Base-by-base conservation (phyloP, 2,329 filamentous ascomycete genomes). In the Colletotrichum tofieldiae region DNA sequence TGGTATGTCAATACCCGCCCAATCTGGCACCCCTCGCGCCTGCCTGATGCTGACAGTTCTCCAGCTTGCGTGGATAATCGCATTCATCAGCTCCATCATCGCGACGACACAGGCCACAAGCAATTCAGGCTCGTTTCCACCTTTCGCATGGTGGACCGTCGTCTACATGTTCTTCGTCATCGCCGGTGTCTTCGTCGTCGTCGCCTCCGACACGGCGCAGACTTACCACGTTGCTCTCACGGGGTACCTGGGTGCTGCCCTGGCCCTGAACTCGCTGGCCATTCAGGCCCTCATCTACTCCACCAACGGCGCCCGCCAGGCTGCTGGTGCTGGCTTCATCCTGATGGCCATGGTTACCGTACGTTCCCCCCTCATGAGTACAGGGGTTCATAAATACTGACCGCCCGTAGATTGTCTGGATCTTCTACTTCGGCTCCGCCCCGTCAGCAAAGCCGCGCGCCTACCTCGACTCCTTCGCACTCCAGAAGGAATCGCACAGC, bases 341-440 rank as follows among this genome's bases (percentile, higher is more conserved):
- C 87, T 99, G 64, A 87, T 98, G 58, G 96, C 95, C 71, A 98
- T 98, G 90, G 92, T 98, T 67, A 91, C 93, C 77, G 95, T 98
- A 90, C 79, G 94, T 86, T 7, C 41, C 20, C 9, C 29, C 23
- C 23, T 26, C 29, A 4, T 47, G 3, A 26, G 7, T 18, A 45
- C 37, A 56, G 3, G 3, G 2, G 8, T 29, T 65, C 29, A 69
- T 26, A 16, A 20, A 18, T 66, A 29, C 56, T 58, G 29, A 65
- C 39, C 37, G 49, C 16, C 16, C 23, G 1, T 77, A 98, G 95
- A 94, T 98, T 77, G 90, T 98, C 72, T 99, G 96, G 96, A 98
- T 98, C 77, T 97, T 98, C 84, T 98, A 98, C 87, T 99, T 98
- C 79, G 96, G 96, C 78, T 98, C 96, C 2, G 93, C 95, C 23